phyloP scores from a whole-genome alignment of 805 yeast species.

The Myxozyma vanderwaltii region DNA sequence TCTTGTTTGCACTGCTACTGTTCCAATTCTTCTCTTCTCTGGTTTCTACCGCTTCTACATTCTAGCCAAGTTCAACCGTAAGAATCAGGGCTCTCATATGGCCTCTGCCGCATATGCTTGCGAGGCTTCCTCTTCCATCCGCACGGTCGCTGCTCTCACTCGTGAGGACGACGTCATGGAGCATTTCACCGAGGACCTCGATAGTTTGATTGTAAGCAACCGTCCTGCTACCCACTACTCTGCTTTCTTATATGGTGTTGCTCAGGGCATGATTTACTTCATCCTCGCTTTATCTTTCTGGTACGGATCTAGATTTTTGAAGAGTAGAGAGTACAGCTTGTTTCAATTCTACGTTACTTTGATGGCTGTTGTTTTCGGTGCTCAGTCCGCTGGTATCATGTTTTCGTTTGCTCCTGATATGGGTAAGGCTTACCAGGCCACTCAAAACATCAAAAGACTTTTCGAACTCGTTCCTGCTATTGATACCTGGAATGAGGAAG shows the following conservation, averaged over 20 bases:
- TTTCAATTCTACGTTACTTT: conserved; percentile 48
- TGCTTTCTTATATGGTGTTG: conserved; percentile 45
- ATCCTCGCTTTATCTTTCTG: conserved; percentile 49
- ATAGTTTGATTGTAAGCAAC: conserved; percentile 7
- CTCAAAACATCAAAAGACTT: conserved; percentile 42
- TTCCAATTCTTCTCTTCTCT: conserved; percentile 44
- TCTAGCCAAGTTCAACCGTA: conserved; percentile 42
- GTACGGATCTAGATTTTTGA: conserved; percentile 47
- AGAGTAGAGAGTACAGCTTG: conserved; percentile 40
- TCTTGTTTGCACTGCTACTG: conserved; percentile 46
- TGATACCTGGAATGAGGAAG: conserved; percentile 43
- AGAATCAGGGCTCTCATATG: conserved; percentile 46
- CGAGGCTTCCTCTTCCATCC: conserved; percentile 46
- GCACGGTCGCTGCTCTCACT: conserved; percentile 49
- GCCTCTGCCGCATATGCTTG: conserved; percentile 48
- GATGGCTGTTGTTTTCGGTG: conserved; percentile 47
- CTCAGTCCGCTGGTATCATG: conserved; percentile 50
- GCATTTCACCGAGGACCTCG: conserved; percentile 37
- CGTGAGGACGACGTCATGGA: conserved; percentile 46
- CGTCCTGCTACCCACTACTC: conserved; percentile 27
- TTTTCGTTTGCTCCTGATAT: conserved; percentile 50
- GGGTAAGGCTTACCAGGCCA: conserved; percentile 49
- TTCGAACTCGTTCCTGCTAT: conserved; percentile 43
- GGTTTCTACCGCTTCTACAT: conserved; percentile 47
- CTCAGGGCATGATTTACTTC: conserved; percentile 48